Base-by-base conservation (phyloP, 768 basidiomycete species). In the Auricularia cornea region DNA sequence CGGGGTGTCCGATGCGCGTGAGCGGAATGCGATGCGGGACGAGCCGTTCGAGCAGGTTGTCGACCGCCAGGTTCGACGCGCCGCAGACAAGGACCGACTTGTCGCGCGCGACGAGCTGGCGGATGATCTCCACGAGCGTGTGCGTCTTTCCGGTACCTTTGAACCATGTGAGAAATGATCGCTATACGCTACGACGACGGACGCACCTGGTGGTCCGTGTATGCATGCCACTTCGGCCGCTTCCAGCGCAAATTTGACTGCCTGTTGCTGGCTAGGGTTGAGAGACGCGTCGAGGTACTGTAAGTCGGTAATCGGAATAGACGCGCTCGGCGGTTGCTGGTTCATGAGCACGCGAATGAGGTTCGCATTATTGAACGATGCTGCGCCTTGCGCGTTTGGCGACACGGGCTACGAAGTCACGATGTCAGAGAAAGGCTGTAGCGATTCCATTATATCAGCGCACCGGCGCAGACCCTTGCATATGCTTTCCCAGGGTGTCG, bases 1-100 rank as follows among this genome's bases (percentile, higher is more conserved):
- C 96, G 0, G 97, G 97, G 73, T 99, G 97, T 0, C 97, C 97
- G 14, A 99, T 81, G n/a, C 97, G 83, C 0, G 94, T 94, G 6
- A 88, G 83, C 70, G 52, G 72, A 60, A 67, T 70, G 59, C 29
- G 69, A 64, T 64, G 77, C 0, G 70, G 65, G 0, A 74, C 65
- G 11, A 99, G 79, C 23, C 97, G 82, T 68, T 95, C 89, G 14
- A 99, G 81, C 41, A 99, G 89, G 73, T 99, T 99, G 73, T 99
- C 97, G 1, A 97, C 93, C 1, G 95, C 90, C 60, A 99, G 79
- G 68, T 99, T 97, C 3, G 91, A 94, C 8, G 94, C 94, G 26
- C 94, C 94, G 69, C 95, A 97, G 3, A 98, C 87, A 14, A 98
- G 84, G 3, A 97, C 75, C 5, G 52, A 26, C 62, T 75, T 71